Evolutionary conservation across 2,329 filamentous ascomycete species (phyloP).

Genomic region (Ceratocystis papillata): DNA sequence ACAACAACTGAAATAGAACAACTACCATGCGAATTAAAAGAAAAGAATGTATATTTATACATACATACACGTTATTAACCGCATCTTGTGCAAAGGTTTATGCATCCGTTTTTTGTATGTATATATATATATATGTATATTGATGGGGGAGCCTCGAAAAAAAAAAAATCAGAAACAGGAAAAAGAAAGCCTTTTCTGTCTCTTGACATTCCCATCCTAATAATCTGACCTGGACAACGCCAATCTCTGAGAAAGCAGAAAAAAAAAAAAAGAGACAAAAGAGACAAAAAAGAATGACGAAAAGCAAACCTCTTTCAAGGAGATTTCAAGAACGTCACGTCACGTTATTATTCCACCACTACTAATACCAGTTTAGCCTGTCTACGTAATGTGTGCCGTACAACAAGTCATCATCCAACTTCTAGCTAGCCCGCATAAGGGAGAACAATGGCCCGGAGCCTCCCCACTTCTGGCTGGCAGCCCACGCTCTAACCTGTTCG

Average conservation of each 20-base stretch:
- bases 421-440: neutral
- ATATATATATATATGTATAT: neutral
- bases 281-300: neutral
- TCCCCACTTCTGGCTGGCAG: too few relatives aligned
- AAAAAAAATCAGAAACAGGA: neutral
- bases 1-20: too few relatives aligned
- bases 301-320: neutral
- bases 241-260: neutral
- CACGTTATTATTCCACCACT: neutral
- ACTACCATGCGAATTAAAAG: too few relatives aligned
- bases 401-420: neutral
- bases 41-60: neutral
- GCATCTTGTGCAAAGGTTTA: too few relatives aligned
- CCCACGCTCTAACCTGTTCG: neutral
- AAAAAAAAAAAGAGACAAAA: neutral
- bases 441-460: neutral
- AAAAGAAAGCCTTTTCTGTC: neutral
- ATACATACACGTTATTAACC: too few relatives aligned
- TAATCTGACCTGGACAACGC: neutral
- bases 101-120: neutral
- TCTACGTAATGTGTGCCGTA: constrained; percentile 4
- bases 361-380: neutral
- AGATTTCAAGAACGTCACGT: neutral
- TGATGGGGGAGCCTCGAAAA: neutral
- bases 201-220: neutral